Percentiles rank a stretch among this genome's conserved stretches.
phyloP scores from a whole-genome alignment of 2,329 filamentous ascomycete species.

The Didymellaceae sp. region DNA sequence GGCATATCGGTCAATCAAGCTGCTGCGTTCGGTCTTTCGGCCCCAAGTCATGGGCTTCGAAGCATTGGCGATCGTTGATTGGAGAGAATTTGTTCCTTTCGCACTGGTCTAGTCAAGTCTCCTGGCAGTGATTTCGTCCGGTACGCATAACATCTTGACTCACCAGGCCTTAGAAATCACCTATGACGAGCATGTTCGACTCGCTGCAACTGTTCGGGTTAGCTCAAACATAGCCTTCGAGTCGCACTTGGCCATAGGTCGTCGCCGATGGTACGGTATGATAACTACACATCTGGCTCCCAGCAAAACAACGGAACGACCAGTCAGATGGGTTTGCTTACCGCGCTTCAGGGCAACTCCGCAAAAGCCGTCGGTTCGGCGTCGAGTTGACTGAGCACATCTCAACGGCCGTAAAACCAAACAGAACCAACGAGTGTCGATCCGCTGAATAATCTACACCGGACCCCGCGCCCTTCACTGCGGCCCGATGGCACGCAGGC shows the following conservation, averaged over 20 bases:
- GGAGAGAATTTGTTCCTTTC: background rate
- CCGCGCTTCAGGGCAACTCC: background rate
- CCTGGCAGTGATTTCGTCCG: background rate
- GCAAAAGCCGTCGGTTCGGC: background rate
- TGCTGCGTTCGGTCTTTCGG: background rate
- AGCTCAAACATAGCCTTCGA: background rate
- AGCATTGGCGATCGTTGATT: slow-evolving; percentile 1
- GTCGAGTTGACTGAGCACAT: background rate
- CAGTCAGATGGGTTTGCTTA: slow-evolving; percentile 12
- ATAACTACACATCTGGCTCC: slow-evolving; percentile 3
- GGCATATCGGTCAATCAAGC: background rate
- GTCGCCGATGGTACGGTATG: slow-evolving; percentile 5
- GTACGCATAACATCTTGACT: background rate
- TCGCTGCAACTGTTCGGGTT: background rate
- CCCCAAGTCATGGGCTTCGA: background rate
- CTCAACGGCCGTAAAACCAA: slow-evolving; percentile 3
- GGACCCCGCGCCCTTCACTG: slow-evolving; percentile 26
- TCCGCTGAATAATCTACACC: slow-evolving; percentile 22
- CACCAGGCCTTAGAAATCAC: background rate
- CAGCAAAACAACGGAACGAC: slow-evolving; percentile 4
- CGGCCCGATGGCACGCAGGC: slow-evolving; percentile 21
- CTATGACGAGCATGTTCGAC: background rate
- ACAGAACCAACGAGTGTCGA: slow-evolving; percentile 13
- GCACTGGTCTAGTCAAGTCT: background rate
- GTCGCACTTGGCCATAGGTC: background rate